These are phyloP conservation scores for Kwoniella dendrophila DNA, from an alignment of 768 basidiomycete species.

Conservation along the genomic window DNA sequence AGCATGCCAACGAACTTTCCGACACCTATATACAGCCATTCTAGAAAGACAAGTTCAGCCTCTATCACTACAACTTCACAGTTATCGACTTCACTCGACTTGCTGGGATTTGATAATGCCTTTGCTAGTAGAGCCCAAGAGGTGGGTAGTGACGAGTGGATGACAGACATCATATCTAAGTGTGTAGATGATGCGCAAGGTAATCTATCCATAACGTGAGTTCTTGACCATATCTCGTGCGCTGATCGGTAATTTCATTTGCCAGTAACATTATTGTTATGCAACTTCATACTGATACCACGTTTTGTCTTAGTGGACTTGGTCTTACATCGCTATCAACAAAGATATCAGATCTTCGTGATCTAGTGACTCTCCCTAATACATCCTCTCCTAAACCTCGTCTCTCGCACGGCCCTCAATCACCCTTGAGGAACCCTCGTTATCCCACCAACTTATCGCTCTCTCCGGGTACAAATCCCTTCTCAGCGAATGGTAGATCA, in stretches of 20 bases:
- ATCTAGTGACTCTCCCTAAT: constrained; percentile 47
- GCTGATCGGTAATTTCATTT: no score
- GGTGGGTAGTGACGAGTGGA: constrained; percentile 50
- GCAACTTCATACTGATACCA: no score
- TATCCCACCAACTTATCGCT: constrained; percentile 17
- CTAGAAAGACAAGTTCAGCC: constrained; percentile 12
- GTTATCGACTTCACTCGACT: background rate
- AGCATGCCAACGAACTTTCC: constrained; percentile 22
- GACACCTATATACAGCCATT: constrained; percentile 29
- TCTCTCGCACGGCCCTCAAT: constrained; percentile 12
- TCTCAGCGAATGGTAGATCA: constrained; percentile 33
- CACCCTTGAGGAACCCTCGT: constrained; percentile 10
- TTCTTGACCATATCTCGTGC: no score
- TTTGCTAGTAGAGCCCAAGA: background rate
- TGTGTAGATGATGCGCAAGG: constrained; percentile 42
- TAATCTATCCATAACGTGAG: constrained; percentile 36
- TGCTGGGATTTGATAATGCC: background rate
- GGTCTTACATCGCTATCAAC: constrained; percentile 40
- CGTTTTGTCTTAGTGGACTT: no score
- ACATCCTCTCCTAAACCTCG: constrained; percentile 20
- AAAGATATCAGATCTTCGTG: constrained; percentile 45
- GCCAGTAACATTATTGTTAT: no score
- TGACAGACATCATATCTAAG: constrained; percentile 37
- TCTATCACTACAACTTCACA: constrained; percentile 3
- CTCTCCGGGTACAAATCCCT: constrained; percentile 30